Base-by-base conservation (phyloP, 169 alveolate genomes). In the Plasmodium adleri region DNA sequence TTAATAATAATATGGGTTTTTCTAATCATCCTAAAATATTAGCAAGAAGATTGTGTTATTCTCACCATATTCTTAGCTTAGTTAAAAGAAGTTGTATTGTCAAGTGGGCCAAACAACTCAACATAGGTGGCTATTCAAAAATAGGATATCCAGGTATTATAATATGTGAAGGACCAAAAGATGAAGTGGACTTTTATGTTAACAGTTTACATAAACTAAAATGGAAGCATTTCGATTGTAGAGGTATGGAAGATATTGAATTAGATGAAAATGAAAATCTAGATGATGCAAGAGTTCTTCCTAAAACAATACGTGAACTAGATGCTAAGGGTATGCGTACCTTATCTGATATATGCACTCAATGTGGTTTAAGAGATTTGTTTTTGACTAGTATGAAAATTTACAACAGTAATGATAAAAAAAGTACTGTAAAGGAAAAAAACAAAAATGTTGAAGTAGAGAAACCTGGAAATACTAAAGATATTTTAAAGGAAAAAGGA, bases 61-160 rank as follows among this genome's bases (percentile, higher is more conserved):
- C 94, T 26, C 95, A 92, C 63, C 95, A 92, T 64, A 92, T 92
- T 10, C 71, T 90, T 43, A 88, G 83, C 74, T 72, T 62, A 71
- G 83, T 92, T 45, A 92, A 92, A 66, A 88, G 93, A 73, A 49
- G 75, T 24, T 78, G 63, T 49, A 92, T 92, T 74, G 24, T 72
- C 22, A 92, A 92, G 39, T 92, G 95, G 95, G 95, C 95, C n/a
- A 66, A 59, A 60, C 93, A 92, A 58, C 88, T 92, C 58, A 90
- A 56, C 24, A 91, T 92, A 66, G 95, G 95, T 12, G 95, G 95
- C 8, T 92, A 88, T 86, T 92, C 94, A 50, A 92, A 92, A 80
- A 92, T 92, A 13, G 95, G 95, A 12, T 92, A 92, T 56, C 95
- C 95, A 6, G 95, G 95, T 10, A 92, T 92, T 9, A 92, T 92